phyloP scores from a whole-genome alignment of 148 eudicot genomes.

The Nyssa sinensis region DNA sequence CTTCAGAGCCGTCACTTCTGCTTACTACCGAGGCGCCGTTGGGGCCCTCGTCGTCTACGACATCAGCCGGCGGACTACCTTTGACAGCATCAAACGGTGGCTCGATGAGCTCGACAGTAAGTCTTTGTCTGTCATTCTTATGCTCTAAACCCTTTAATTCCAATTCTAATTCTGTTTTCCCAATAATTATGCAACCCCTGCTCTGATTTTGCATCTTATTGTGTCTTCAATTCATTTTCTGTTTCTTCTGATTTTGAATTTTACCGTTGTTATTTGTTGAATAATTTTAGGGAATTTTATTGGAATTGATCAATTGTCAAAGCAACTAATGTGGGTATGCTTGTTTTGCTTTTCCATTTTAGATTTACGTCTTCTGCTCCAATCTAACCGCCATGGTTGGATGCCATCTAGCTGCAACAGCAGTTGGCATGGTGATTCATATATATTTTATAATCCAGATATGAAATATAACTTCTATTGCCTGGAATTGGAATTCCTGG shows the following conservation, averaged over 20 bases:
- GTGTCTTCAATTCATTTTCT: too few species aligned
- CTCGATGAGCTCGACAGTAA: conserved; percentile 80
- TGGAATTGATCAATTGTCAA: conserved; percentile 5
- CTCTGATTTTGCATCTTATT: too few species aligned
- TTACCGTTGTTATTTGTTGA: background rate
- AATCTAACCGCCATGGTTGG: too few species aligned
- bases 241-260: too few species aligned
- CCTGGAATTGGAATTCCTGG: too few species aligned
- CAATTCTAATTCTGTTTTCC: background rate
- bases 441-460: background rate
- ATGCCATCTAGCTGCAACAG: background rate
- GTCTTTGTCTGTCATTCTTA: conserved; percentile 6
- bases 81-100: conserved; percentile 70
- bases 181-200: background rate
- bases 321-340: background rate
- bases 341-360: background rate
- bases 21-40: conserved; percentile 82
- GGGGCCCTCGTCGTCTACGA: conserved; percentile 86
- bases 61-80: conserved; percentile 54
- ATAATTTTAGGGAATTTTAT: background rate
- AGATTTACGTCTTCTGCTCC: background rate
- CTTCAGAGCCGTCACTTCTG: conserved; percentile 79
- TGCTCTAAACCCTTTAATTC: background rate
- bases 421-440: background rate
- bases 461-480: too few species aligned